These are phyloP conservation scores for Mycena galericulata DNA, from an alignment of 768 basidiomycete genomes.

Conservation along the genomic window DNA sequence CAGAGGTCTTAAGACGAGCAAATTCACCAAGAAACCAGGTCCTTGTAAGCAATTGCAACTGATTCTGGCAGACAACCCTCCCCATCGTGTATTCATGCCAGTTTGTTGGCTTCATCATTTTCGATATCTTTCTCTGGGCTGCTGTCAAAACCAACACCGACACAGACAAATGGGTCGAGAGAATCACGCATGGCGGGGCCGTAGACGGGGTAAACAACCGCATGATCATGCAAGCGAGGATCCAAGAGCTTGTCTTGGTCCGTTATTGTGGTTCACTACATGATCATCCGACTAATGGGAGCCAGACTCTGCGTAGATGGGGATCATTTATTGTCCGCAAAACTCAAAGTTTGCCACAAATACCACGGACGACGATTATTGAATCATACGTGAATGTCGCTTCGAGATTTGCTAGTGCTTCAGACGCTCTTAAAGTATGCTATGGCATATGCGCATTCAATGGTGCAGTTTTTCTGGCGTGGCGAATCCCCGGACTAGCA, in stretches of 20 bases:
- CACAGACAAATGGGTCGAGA: constrained; percentile 10
- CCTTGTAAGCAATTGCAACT: constrained; percentile 18
- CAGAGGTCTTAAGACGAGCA: constrained; percentile 1
- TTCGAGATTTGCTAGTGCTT: constrained; percentile 51
- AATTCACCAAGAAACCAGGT: constrained; percentile 1
- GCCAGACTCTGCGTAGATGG: constrained; percentile 6
- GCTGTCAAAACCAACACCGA: constrained; percentile 26
- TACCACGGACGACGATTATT: constrained; percentile 22
- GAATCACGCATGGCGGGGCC: neutral
- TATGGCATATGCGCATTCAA: constrained; percentile 64
- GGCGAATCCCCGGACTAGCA: constrained; percentile 63
- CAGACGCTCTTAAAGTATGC: constrained; percentile 59
- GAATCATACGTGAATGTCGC: constrained; percentile 49
- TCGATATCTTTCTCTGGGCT: constrained; percentile 22
- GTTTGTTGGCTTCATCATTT: constrained; percentile 18
- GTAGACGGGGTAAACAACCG: neutral
- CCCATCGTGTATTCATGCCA: neutral
- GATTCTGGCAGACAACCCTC: neutral
- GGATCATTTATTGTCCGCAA: neutral
- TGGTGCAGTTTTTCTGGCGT: constrained; percentile 62
- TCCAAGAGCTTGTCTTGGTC: neutral
- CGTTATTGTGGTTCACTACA: neutral
- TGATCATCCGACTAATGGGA: neutral
- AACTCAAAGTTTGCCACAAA: constrained; percentile 2
- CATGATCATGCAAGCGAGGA: neutral